These are phyloP conservation scores for sunflower (Helianthus annuus) DNA, from an alignment of 129 eudicot species.

Conservation along the genomic window HanXRQr2.0-SUNRISE NC_035447.2:15597841-15598340, in stretches of 20 bases:
- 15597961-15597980: too few relatives aligned
- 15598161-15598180: conserved; percentile 15
- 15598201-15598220: conserved; percentile 2
- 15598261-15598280: too few relatives aligned
- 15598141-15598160: conserved; percentile 90
- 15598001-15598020: conserved; percentile 81
- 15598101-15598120: conserved; percentile 88
- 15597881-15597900: too few relatives aligned
- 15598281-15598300: neutral
- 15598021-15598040: conserved; percentile 84
- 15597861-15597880: too few relatives aligned
- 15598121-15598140: conserved; percentile 81
- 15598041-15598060: conserved; percentile 78
- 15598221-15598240: neutral
- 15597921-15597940: too few relatives aligned
- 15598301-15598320: conserved; percentile 64
- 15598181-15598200: neutral
- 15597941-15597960: too few relatives aligned
- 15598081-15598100: conserved; percentile 79
- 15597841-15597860: too few relatives aligned
- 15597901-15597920: too few relatives aligned
- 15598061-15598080: conserved; percentile 86
- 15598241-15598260: too few relatives aligned
- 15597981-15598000: neutral
- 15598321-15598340: conserved; percentile 69